Percentiles rank a stretch among this genome's conserved stretches.
phyloP scores from a whole-genome alignment of 345 rosid species.

The Brassica rapa region DNA sequence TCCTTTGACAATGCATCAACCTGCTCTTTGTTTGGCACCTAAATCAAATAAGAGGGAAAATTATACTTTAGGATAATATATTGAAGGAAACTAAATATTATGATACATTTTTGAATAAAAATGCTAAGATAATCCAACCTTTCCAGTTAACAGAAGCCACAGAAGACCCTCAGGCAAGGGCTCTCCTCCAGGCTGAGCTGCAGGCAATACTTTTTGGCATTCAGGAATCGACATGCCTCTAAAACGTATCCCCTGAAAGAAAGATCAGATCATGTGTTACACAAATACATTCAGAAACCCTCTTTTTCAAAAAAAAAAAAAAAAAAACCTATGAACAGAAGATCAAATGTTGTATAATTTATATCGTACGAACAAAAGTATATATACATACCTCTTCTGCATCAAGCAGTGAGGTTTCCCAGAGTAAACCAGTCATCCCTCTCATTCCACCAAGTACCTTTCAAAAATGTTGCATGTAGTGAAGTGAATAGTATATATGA shows the following conservation, averaged over 20 bases:
- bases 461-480: background rate
- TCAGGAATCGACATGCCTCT: conserved; percentile 91
- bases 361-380: background rate
- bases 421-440: conserved; percentile 92
- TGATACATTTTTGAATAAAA: conserved; percentile 1
- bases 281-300: too few relatives aligned
- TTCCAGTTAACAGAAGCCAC: conserved; percentile 97
- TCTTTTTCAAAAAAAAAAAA: too few relatives aligned
- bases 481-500: background rate
- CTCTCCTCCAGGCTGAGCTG: conserved; percentile 83
- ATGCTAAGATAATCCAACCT: conserved; percentile 46
- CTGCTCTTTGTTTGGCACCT: conserved; percentile 84
- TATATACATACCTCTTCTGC: conserved; percentile 71
- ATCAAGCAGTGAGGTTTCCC: conserved; percentile 97
- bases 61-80: background rate
- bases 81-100: background rate
- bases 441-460: conserved; percentile 98
- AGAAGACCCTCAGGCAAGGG: conserved; percentile 96
- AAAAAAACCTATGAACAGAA: background rate
- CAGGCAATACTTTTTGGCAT: conserved; percentile 85
- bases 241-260: conserved; percentile 83
- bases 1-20: conserved; percentile 80
- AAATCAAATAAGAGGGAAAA: background rate
- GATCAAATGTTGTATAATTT: background rate
- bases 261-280: background rate